These are phyloP conservation scores for Stygiomarasmius scandens DNA, from an alignment of 1,284 basidiomycete species.

Conservation along the genomic window DNA sequence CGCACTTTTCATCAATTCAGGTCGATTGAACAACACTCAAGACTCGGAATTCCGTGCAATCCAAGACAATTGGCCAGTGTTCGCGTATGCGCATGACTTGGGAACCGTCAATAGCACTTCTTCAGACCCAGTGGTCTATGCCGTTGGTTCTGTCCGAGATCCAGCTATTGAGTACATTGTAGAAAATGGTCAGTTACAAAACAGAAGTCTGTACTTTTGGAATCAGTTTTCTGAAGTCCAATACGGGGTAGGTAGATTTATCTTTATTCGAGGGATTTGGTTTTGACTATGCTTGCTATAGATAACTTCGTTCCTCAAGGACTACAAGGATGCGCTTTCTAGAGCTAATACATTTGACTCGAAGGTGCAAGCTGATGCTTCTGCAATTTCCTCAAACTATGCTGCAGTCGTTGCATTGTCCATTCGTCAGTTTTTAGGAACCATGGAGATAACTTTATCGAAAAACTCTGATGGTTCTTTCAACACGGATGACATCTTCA, in stretches of 20 bases:
- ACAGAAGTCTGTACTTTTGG: slow-evolving; percentile 52
- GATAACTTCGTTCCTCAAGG: slow-evolving; percentile 59
- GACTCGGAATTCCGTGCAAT: slow-evolving; percentile 64
- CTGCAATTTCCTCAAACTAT: slow-evolving; percentile 58
- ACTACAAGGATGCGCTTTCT: slow-evolving; percentile 49
- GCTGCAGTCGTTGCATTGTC: slow-evolving; percentile 59
- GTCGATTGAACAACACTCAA: slow-evolving; percentile 51
- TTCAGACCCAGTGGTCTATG: slow-evolving; percentile 48
- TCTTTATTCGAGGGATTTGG: no score
- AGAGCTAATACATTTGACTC: slow-evolving; percentile 55
- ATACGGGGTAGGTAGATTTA: slow-evolving; percentile 41
- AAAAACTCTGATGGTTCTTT: slow-evolving; percentile 51
- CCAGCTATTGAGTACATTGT: slow-evolving; percentile 59
- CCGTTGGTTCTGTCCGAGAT: slow-evolving; percentile 62
- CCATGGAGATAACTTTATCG: slow-evolving; percentile 62
- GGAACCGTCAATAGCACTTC: slow-evolving; percentile 39
- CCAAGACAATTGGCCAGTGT: slow-evolving; percentile 63
- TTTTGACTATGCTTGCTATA: slow-evolving; percentile 31
- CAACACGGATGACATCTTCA: slow-evolving; percentile 57
- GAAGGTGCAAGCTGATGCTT: slow-evolving; percentile 55
- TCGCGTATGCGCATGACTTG: slow-evolving; percentile 56
- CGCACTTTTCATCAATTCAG: slow-evolving; percentile 56
- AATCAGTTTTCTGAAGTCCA: slow-evolving; percentile 45
- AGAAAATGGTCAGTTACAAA: slow-evolving; percentile 45
- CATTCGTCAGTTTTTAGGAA: slow-evolving; percentile 60